Base-by-base conservation (phyloP, 2,329 filamentous ascomycete genomes). In the Aureobasidium subglaciale region DNA sequence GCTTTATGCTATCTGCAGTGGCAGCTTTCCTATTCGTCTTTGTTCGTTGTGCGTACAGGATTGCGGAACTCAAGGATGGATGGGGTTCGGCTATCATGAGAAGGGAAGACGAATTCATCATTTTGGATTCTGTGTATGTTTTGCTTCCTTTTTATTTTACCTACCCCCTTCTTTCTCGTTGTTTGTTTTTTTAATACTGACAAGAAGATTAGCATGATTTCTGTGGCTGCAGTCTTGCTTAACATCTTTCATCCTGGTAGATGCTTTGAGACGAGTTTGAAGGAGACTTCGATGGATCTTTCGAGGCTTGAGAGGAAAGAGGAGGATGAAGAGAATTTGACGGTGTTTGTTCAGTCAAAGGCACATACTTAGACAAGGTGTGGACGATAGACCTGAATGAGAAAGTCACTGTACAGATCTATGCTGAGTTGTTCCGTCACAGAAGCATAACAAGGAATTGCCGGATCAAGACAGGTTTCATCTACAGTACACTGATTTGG, bases 161-260 rank as follows among this genome's bases (percentile, higher is more conserved):
- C n/a, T n/a, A n/a, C n/a, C n/a, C n/a, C n/a, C n/a, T n/a, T n/a
- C n/a, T n/a, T n/a, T n/a, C n/a, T n/a, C n/a, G n/a, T n/a, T n/a
- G n/a, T n/a, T n/a, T n/a, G n/a, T n/a, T n/a, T n/a, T 5, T 15
- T 22, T 24, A 13, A 37, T n/a, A 6, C 15, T 37, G 9, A 24
- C 7, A 6, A 4, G 3, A 5, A 2, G n/a, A 2, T 7, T 7
- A 57, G 55, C 11, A 57, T 57, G 55, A 41, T 49, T 15, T 42
- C 57, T 7, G 59, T 66, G 27, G 66, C 66, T 34, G 62, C 61
- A 6, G 24, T 67, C 8, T 52, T 63, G 10, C 54, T 68, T 8
- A 68, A 68, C 35, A 45, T 67, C 10, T 67, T 63, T 58, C 66
- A 68, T 59, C 66, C 66, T 1, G 65, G 65, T 6, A 63, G 59